phyloP scores from a whole-genome alignment of 306 rosid genomes.

The Sesbania bispinosa region DNA sequence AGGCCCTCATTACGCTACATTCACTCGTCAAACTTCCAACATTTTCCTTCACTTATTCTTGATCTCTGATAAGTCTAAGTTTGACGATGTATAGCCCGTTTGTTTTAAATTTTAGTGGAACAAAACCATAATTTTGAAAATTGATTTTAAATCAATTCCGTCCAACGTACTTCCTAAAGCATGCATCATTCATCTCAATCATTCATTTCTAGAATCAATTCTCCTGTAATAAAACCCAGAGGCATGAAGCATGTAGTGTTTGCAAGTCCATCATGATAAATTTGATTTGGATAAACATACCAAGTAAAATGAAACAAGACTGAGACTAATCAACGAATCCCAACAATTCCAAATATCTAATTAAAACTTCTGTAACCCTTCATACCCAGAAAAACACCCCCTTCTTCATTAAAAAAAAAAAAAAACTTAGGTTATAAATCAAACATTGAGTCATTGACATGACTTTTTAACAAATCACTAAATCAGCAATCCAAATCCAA shows the following conservation, averaged over 20 bases:
- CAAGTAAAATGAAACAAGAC: not conserved
- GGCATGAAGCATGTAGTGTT: not conserved
- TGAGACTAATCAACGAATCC: not conserved
- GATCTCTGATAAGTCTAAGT: not conserved
- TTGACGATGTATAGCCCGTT: not conserved
- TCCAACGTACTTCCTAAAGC: too few species aligned
- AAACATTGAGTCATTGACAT: not conserved
- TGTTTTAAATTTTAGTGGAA: too few species aligned
- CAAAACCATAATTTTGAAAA: too few species aligned
- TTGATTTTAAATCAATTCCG: too few species aligned
- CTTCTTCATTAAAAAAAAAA: too few species aligned
- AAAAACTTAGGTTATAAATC: not conserved
- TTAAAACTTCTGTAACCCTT: not conserved
- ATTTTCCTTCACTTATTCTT: not conserved
- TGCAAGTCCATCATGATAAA: not conserved
- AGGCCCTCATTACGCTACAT: not conserved
- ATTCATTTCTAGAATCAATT: too few species aligned
- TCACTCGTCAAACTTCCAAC: not conserved
- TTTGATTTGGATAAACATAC: not conserved
- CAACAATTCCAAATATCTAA: not conserved
- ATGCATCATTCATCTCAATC: too few species aligned
- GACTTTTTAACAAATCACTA: conserved; percentile 11
- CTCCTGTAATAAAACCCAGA: not conserved
- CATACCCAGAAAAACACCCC: not conserved
- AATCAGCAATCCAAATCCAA: not conserved